phyloP scores from a whole-genome alignment of 495 filamentous ascomycete genomes.

The Aspergillus affinis region DNA sequence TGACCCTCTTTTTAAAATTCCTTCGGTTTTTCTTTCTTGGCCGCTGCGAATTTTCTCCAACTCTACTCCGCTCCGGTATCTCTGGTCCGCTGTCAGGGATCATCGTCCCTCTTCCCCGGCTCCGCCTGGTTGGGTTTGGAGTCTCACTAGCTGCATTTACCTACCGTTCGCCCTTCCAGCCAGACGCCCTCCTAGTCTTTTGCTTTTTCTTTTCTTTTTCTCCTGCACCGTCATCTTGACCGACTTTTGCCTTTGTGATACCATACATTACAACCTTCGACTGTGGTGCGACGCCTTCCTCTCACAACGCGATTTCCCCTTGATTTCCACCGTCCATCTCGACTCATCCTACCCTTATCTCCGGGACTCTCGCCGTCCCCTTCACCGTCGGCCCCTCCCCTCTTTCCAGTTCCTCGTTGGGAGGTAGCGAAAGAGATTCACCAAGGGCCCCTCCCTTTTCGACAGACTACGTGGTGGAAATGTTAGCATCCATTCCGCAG shows the following conservation, averaged over 20 bases:
- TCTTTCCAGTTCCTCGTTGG: not conserved
- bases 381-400: constrained; percentile 6
- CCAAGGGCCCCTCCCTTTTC: not conserved
- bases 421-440: not conserved
- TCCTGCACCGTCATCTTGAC: constrained; percentile 36
- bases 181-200: constrained; percentile 19
- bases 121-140: constrained; percentile 20
- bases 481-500: constrained; percentile 42
- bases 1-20: no score
- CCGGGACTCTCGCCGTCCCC: no score
- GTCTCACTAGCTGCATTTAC: constrained; percentile 25
- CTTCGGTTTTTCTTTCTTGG: constrained; percentile 9
- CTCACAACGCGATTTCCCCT: constrained; percentile 25
- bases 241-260: constrained; percentile 47
- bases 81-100: constrained; percentile 15
- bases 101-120: constrained; percentile 17
- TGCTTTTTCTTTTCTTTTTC: constrained; percentile 27
- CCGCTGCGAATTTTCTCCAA: constrained; percentile 9
- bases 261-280: constrained; percentile 36
- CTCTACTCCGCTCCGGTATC: constrained; percentile 3
- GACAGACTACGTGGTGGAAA: constrained; percentile 23
- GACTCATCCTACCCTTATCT: constrained; percentile 6
- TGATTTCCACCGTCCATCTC: constrained; percentile 24
- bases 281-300: constrained; percentile 36
- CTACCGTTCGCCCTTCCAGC: constrained; percentile 21